phyloP scores from a whole-genome alignment of 352 stramenopile genomes.

The Peronospora belbahrii region DNA sequence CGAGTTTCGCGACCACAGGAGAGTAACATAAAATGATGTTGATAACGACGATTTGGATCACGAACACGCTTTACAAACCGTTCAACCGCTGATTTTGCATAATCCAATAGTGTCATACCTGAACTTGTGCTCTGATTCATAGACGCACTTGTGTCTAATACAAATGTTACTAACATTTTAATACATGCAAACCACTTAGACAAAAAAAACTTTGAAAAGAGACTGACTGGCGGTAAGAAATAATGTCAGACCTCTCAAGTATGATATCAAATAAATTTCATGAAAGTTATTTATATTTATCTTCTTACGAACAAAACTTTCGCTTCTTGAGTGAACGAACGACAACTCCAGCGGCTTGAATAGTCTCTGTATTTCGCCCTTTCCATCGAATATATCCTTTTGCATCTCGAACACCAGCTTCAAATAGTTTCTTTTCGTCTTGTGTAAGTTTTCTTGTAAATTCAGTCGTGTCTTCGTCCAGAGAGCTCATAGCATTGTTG shows the following conservation, averaged over 20 bases:
- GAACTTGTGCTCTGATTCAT: slow-evolving; percentile 87
- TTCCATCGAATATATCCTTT: slow-evolving; percentile 79
- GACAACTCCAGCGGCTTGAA: slow-evolving; percentile 46
- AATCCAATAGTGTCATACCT: slow-evolving; percentile 86
- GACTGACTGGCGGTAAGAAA: too few species aligned
- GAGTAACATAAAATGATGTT: slow-evolving; percentile 87
- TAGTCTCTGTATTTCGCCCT: slow-evolving; percentile 55
- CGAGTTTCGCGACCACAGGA: slow-evolving; percentile 51
- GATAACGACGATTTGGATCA: slow-evolving; percentile 71
- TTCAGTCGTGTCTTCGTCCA: slow-evolving; percentile 81
- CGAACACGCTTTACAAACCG: slow-evolving; percentile 83
- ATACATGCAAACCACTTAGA: too few species aligned
- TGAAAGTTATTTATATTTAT: slow-evolving; percentile 1
- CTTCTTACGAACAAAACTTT: slow-evolving; percentile 30
- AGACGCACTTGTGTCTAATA: slow-evolving; percentile 86
- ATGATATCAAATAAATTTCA: neutral
- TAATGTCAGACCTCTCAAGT: neutral
- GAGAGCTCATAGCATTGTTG: slow-evolving; percentile 79
- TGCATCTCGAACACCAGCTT: slow-evolving; percentile 50
- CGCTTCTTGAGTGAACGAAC: slow-evolving; percentile 56
- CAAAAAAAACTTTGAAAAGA: too few species aligned
- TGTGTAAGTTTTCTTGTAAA: slow-evolving; percentile 68
- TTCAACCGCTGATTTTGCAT: slow-evolving; percentile 83
- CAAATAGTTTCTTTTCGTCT: slow-evolving; percentile 63
- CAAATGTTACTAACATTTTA: slow-evolving; percentile 83